Conservation (phyloP, 1,284 basidiomycete genomes). For the Fomitopsis schrenkii region DNA sequence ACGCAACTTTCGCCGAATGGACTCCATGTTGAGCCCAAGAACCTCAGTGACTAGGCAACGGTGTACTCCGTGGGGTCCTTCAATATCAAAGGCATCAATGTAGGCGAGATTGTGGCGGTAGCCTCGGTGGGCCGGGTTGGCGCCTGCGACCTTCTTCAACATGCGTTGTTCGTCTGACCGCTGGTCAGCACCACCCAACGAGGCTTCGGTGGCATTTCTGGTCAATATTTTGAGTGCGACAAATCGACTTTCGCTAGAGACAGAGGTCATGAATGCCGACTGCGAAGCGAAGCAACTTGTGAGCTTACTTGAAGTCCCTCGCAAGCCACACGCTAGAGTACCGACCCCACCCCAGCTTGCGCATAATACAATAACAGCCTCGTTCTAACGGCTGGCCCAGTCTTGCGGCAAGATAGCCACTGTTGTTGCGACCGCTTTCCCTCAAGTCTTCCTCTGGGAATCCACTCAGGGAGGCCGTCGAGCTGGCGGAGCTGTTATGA, state of each 20-base stretch:
- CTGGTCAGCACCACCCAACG: constrained; percentile 37
- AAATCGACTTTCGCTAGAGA: constrained; percentile 32
- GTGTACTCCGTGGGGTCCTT: constrained; percentile 30
- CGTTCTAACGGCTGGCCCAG: constrained; percentile 5
- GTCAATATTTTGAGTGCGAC: constrained; percentile 47
- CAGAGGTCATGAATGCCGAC: constrained; percentile 4
- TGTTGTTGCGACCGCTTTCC: constrained; percentile 5
- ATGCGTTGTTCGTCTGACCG: constrained; percentile 7
- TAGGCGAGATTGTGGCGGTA: constrained; percentile 3
- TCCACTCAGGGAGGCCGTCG: constrained; percentile 2
- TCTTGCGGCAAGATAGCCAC: constrained; percentile 9
- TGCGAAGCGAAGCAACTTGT: too few relatives aligned
- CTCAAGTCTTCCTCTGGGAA: constrained; percentile 12
- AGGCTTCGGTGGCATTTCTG: constrained; percentile 32
- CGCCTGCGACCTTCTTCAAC: constrained; percentile 6
- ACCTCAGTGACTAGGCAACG: constrained; percentile 48
- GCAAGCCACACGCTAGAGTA: constrained; percentile 30
- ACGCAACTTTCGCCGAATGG: constrained; percentile 27
- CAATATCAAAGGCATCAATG: constrained; percentile 9
- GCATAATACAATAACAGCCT: constrained; percentile 13
- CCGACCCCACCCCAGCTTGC: constrained; percentile 45
- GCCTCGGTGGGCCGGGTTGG: constrained; percentile 6
- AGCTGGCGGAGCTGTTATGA: neutral
- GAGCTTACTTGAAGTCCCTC: constrained; percentile 11
- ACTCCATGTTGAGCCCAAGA: constrained; percentile 34